Base-by-base conservation (phyloP, 352 stramenopile genomes). In the Globisporangium uncinulatum region DNA sequence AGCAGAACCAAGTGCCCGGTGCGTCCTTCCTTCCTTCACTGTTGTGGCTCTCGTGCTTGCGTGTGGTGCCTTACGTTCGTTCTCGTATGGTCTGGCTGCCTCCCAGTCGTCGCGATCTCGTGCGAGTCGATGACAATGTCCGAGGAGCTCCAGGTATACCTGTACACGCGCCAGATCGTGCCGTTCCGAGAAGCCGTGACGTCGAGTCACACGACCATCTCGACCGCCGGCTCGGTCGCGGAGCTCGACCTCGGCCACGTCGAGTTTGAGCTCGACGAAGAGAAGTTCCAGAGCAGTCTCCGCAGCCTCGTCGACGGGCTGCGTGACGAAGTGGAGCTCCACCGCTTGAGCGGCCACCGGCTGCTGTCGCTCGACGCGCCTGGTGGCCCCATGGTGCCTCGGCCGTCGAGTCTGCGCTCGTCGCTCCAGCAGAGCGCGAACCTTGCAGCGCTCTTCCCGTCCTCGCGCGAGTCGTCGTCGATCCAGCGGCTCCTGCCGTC, bases 161-260 rank as follows among this genome's bases (percentile, higher is more conserved):
- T 92, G 17, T 90, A 84, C 61, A 92, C 81, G 9, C 74, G 83
- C 5, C 81, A 91, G 58, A 87, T 93, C 39, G 82, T 93, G 24
- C 82, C 83, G 17, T 92, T 93, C 50, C 61, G 68, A 19, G 71
- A 82, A 20, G 73, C 75, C 2, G 73, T 89, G 56, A 75, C 67
- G 15, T 78, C 65, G 20, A 78, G 66, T 54, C 66, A 73, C 56
- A 73, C 65, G 15, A 69, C 67, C 20, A 51, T 63, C 36, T 56
- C 57, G 17, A 59, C 51, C 24, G 36, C 55, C 20, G 61, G 57
- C 41, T 62, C 57, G 17, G 46, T 59, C 41, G 63, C 63, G 11
- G 60, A 73, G 4, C 24, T 37, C 31, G 59, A 62, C 19, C 51
- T 68, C 0, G 49, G 63, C 11, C 65, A 70, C 32, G 52, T 82